Base-by-base conservation (phyloP, 228 moss, liverwort and hornwort species). In the Sphagnum magellanicum region DNA sequence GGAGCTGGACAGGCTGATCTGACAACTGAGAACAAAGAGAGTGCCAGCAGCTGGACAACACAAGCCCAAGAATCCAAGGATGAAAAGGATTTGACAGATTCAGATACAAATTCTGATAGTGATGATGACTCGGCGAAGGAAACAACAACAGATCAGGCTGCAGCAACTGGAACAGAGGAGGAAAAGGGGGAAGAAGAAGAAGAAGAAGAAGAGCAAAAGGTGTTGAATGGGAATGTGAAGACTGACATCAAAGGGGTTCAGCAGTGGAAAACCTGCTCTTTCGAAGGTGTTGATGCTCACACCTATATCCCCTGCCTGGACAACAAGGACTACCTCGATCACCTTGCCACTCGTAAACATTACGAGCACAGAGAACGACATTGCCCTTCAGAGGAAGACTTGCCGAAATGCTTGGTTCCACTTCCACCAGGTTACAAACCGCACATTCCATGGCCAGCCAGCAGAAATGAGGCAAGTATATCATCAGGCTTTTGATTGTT, bases 291-390 rank as follows among this genome's bases (percentile, higher is more conserved):
- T 52, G 79, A 89, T 71, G 95, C 92, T 72, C 32, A 32, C 32
- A 3, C 32, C 32, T 92, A 89, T 50, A 95, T 95, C 50, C 95
- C 95, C 63, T 95, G 95, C 67, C 79, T 95, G 46, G 95, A 95
- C 73, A 95, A 95, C 61, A 63, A 76, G n/a, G 72, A 66, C 57
- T 90, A 85, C 3, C 10, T 95, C 7, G 70, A 80, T 11, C 63
- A 77, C 47, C 81, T 95, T 16, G 48, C 65, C 12, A 74, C 78
- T 14, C 78, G 71, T 1, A 80, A 79, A 50, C 95, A 92, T 61
- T 95, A 82, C 16, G 81, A 95, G 77, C 95, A 95, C 69, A 71
- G 92, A 60, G 95, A 95, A 73, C 89, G 95, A n/a, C 95, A 92
- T 68, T 95, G 95, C 64, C 95, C 95, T 32, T 63, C 78, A 8